phyloP scores from a whole-genome alignment of 768 basidiomycete genomes.

The Pisolithus marmoratus region DNA sequence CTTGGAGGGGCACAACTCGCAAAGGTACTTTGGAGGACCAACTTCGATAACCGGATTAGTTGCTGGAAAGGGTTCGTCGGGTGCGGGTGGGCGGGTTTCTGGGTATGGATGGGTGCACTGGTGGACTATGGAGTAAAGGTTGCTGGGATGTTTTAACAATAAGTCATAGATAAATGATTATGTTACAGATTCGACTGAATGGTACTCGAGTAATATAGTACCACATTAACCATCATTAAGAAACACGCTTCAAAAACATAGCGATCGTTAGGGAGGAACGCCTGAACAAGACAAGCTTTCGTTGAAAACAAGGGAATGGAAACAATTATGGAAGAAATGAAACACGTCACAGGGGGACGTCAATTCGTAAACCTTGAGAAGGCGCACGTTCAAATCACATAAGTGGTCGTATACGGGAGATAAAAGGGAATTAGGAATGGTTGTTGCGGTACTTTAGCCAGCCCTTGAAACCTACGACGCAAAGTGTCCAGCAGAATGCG shows the following conservation, averaged over 20 bases:
- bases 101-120: constrained; percentile 78
- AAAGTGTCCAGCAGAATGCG: constrained; percentile 79
- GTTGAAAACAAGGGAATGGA: no score
- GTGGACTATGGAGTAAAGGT: constrained; percentile 52
- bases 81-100: constrained; percentile 85
- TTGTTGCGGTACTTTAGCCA: constrained; percentile 54
- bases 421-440: background rate
- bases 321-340: background rate
- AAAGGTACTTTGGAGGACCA: constrained; percentile 65
- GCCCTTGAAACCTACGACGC: constrained; percentile 75
- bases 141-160: constrained; percentile 2
- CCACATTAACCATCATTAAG: background rate
- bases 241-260: background rate
- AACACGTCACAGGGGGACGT: background rate
- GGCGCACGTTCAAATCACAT: background rate
- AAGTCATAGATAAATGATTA: background rate
- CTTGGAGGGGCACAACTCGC: constrained; percentile 73
- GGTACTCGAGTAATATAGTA: background rate
- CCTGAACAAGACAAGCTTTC: no score
- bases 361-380: background rate
- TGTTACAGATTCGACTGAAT: background rate
- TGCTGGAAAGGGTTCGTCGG: constrained; percentile 89
- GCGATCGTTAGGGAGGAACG: background rate
- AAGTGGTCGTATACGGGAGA: background rate
- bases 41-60: constrained; percentile 70